Evolutionary conservation across 2,329 filamentous ascomycete genomes (phyloP).

Genomic region (Colletotrichum lupini): DNA sequence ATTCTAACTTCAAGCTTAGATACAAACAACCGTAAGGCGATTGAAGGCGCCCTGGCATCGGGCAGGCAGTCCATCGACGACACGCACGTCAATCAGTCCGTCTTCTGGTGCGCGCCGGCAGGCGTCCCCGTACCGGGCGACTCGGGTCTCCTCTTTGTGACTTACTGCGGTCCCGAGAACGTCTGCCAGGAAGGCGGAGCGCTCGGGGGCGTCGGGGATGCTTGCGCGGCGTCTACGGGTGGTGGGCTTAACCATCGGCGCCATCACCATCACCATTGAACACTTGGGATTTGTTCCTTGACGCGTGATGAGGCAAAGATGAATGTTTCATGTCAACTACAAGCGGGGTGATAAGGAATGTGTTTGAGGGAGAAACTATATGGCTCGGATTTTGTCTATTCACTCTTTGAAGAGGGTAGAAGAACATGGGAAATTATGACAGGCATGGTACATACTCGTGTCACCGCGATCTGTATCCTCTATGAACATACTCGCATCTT

Average conservation of each 20-base stretch:
- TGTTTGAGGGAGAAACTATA: background rate
- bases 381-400: constrained; percentile 19
- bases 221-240: background rate
- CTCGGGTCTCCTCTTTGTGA: constrained; percentile 18
- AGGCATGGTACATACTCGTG: background rate
- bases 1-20: background rate
- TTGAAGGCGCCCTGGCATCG: constrained; percentile 3
- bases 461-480: too few species aligned
- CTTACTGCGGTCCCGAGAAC: constrained; percentile 20
- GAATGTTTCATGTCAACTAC: background rate
- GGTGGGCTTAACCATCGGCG: background rate
- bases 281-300: background rate
- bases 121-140: constrained; percentile 17
- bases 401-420: background rate
- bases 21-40: background rate
- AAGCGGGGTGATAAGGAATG: background rate
- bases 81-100: constrained; percentile 13
- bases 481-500: too few species aligned
- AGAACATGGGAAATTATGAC: background rate
- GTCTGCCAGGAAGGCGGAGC: constrained; percentile 23
- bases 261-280: background rate
- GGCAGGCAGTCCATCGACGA: constrained; percentile 26
- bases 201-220: constrained; percentile 21
- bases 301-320: background rate
- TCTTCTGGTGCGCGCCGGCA: constrained; percentile 27